Conservation (phyloP, 805 yeast genomes). For the Ogataea trehaloabstinens region DNA sequence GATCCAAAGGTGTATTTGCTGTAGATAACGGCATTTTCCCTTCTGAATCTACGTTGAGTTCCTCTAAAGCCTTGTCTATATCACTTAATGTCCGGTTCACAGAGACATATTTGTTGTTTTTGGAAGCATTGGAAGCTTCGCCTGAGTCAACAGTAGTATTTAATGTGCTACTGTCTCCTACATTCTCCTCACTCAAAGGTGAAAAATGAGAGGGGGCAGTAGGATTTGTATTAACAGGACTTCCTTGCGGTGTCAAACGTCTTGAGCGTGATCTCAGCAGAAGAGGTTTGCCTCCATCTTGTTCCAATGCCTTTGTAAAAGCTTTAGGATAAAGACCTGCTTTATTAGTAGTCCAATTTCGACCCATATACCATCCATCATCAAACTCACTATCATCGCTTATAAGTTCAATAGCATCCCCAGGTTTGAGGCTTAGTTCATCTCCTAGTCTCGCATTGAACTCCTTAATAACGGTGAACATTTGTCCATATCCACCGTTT, state of each 20-base stretch:
- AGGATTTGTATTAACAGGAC: slow-evolving; percentile 23
- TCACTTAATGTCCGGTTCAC: slow-evolving; percentile 61
- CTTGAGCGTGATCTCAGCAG: slow-evolving; percentile 61
- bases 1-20: slow-evolving; percentile 33
- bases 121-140: slow-evolving; percentile 1
- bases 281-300: slow-evolving; percentile 31
- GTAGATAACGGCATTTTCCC: background rate
- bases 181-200: slow-evolving; percentile 7
- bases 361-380: slow-evolving; percentile 97
- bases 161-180: slow-evolving; percentile 5
- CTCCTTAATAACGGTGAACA: slow-evolving; percentile 71
- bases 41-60: slow-evolving; percentile 38
- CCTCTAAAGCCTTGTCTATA: slow-evolving; percentile 70
- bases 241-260: slow-evolving; percentile 34
- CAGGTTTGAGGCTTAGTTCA: slow-evolving; percentile 75
- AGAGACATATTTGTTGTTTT: slow-evolving; percentile 32
- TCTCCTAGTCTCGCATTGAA: slow-evolving; percentile 87
- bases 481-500: slow-evolving; percentile 18
- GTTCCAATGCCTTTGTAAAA: slow-evolving; percentile 52
- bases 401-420: slow-evolving; percentile 84
- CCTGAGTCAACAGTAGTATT: slow-evolving; percentile 13
- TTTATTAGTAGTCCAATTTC: slow-evolving; percentile 63
- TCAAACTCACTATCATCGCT: slow-evolving; percentile 91
- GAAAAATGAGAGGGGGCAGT: slow-evolving; percentile 8
- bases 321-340: slow-evolving; percentile 91